Base-by-base conservation (phyloP, 2,329 filamentous ascomycete genomes). In the Ophiostoma australiae region DNA sequence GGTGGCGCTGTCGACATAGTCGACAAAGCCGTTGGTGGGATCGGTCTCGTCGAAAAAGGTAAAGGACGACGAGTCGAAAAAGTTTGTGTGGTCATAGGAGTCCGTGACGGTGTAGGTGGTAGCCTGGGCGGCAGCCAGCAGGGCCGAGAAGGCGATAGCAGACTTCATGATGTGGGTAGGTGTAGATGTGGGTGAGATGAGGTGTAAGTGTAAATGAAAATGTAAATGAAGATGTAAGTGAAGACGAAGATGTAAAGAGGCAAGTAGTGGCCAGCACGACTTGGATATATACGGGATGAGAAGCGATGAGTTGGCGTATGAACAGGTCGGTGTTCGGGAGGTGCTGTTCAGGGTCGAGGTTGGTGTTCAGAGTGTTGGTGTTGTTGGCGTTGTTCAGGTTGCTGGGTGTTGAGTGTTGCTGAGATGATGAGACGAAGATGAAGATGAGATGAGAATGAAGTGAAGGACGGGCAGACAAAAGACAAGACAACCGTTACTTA, bases 11-110 rank as follows among this genome's bases (percentile, higher is more conserved):
- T 86, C 81, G 70, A 89, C 84, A 76, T 93, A 95, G 72, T 86
- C 80, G 75, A 95, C 92, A 76, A 89, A 92, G 41, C 92, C 92
- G 73, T 89, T 76, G 1, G 92, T 95, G 0, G 92, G 92, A 76
- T 95, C 92, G 0, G 80, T 72, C 3, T 78, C 80, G 69, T 78
- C 81, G 79, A 84, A 89, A 80, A 89, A 89, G 71, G 83, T 80
- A 76, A 87, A 87, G 69, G 80, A 78, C 27, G 81, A 74, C 69
- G 80, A 78, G 35, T 81, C 74, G 78, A 87, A 87, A 78, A 88
- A 88, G 80, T 87, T 88, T 76, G 77, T 80, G 7, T 77, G 71
- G 77, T 87, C 81, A 78, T 82, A 88, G 63, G 78, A 77, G 75
- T 84, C 83, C 70, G 81, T 78, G 69, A 87, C 79, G 13, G 76